Percentiles rank a stretch among this genome's conserved stretches.
phyloP scores from a whole-genome alignment of 805 yeast species.

The Wickerhamomyces mucosus region DNA sequence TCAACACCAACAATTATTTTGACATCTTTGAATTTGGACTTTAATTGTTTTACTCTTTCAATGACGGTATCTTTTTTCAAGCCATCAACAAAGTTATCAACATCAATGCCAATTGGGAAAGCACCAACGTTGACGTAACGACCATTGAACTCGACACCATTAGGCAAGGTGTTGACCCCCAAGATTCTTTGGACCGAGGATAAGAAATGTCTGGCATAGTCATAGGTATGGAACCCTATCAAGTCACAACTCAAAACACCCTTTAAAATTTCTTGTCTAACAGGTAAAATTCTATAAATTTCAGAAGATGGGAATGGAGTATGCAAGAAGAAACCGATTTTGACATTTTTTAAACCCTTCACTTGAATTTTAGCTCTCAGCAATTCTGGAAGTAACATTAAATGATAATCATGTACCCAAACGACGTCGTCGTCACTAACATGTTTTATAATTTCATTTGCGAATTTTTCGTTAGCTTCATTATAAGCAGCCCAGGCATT shows the following conservation, averaged over 20 bases:
- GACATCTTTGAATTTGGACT: conserved; percentile 58
- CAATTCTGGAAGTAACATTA: conserved; percentile 91
- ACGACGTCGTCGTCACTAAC: conserved; percentile 78
- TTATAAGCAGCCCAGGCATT: conserved; percentile 97
- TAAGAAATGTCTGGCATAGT: conserved; percentile 92
- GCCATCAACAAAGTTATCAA: conserved; percentile 80
- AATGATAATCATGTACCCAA: conserved; percentile 98
- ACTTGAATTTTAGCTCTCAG: conserved; percentile 50
- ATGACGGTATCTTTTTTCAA: conserved; percentile 53
- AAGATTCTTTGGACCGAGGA: conserved; percentile 82
- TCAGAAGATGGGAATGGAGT: conserved; percentile 98
- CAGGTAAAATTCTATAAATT: conserved; percentile 92
- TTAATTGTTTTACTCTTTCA: conserved; percentile 54
- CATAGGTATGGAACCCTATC: conserved; percentile 98
- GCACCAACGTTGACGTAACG: conserved; percentile 84
- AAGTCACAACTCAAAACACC: conserved; percentile 93
- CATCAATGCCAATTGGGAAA: conserved; percentile 98
- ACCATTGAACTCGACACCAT: conserved; percentile 74
- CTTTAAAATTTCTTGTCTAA: conserved; percentile 78
- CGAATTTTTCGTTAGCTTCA: conserved; percentile 82
- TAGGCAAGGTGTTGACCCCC: conserved; percentile 77
- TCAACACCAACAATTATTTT: conserved; percentile 96
- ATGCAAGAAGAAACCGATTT: conserved; percentile 89
- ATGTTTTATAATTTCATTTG: conserved; percentile 57
- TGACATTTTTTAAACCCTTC: conserved; percentile 41